Base-by-base conservation (phyloP, 75 land plant species). In the Isoetes taiwanensis region DNA sequence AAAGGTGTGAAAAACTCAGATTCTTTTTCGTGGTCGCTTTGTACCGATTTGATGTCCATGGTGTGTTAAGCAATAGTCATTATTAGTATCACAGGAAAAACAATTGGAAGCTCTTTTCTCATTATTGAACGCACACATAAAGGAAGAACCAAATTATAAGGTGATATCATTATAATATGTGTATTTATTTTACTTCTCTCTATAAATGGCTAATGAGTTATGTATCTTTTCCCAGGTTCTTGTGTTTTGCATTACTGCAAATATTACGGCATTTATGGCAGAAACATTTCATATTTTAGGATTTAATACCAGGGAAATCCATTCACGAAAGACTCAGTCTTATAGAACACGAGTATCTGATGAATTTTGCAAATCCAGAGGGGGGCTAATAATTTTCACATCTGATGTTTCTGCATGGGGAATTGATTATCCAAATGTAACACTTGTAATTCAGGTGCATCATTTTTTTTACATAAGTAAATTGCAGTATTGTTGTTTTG, bases 361-460 rank as follows among this genome's bases (percentile, higher is more conserved):
- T 59, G 96, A 89, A 68, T 94, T 94, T 52, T 72, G 96, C 33
- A 83, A 78, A 42, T 79, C 89, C 52, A 85, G 80, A 59, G 82
- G 99, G 46, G 87, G 94, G 25, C 82, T 94, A 27, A 71, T 86
- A 64, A 83, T 94, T 56, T 89, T 89, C 54, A 89, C 97, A 32
- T 94, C 99, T 62, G 99, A 94, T 73, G 99, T 94, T 3, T 94
- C 99, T 43, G 99, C 99, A 5, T 84, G 99, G 56, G 99, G 99
- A 42, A 88, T 94, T 62, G 99, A 94, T 65, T 94, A 94, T 61
- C 99, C 99, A 26, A 84, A 94, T 70, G 99, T 94, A 4, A 85
- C 99, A 14, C 81, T 94, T 54, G 99, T 94, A 64, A 54, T 94
- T 46, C 99, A 94, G 99, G 99, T 94, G 12, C 23, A 28, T 21